phyloP scores from a whole-genome alignment of 805 yeast species.

The Saturnispora diversa region DNA sequence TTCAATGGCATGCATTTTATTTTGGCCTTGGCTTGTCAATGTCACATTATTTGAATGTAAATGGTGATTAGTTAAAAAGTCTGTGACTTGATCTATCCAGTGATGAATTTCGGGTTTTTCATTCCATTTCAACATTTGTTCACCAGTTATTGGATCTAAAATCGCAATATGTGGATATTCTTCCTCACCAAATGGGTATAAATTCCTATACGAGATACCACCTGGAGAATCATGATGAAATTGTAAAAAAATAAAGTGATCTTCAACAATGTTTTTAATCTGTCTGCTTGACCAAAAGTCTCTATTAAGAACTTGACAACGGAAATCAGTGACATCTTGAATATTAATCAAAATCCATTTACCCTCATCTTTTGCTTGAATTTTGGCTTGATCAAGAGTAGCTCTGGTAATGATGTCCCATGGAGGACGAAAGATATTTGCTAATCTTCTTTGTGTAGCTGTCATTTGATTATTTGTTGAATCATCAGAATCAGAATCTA shows the following conservation, averaged over 20 bases:
- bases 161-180: conserved; percentile 85
- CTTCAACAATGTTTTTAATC: conserved; percentile 56
- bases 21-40: conserved; percentile 32
- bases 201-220: conserved; percentile 63
- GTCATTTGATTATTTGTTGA: conserved; percentile 30
- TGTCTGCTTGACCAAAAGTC: conserved; percentile 79
- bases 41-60: conserved; percentile 60
- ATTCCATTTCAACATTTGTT: conserved; percentile 72
- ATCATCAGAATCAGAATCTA: conserved; percentile 33
- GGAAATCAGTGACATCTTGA: conserved; percentile 78
- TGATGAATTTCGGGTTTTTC: conserved; percentile 50
- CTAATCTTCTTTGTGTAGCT: conserved; percentile 58
- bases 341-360: conserved; percentile 86
- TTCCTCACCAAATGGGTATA: conserved; percentile 55
- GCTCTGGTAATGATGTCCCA: conserved; percentile 72
- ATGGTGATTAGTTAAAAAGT: conserved; percentile 59
- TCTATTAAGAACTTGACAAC: conserved; percentile 83
- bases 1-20: conserved; percentile 23
- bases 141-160: conserved; percentile 93
- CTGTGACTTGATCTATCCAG: conserved; percentile 62
- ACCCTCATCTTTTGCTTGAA: conserved; percentile 49
- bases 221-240: conserved; percentile 70
- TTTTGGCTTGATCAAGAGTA: conserved; percentile 67
- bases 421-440: conserved; percentile 85
- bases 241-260: conserved; percentile 76